A percentile compares a stretch with the other conserved stretches of the same genome.
phyloP scores from a whole-genome alignment of 2,329 filamentous ascomycete species.

The Pseudocercospora vitis region DNA sequence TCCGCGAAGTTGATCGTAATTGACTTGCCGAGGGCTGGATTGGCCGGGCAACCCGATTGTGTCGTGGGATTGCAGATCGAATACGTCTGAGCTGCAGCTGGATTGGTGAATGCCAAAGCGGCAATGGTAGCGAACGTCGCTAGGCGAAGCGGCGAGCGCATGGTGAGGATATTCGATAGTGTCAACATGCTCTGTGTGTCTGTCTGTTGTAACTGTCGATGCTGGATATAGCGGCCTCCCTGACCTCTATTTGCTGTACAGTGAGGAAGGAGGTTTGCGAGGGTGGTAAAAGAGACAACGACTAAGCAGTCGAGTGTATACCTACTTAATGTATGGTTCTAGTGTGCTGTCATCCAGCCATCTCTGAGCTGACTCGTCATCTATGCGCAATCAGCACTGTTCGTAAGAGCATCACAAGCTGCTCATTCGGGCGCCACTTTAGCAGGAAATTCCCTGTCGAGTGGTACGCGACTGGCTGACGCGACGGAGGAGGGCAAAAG shows the following conservation, averaged over 20 bases:
- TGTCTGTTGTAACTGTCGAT: constrained; percentile 10
- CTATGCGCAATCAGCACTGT: constrained; percentile 6
- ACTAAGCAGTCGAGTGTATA: constrained; percentile 10
- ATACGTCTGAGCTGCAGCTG: constrained; percentile 54
- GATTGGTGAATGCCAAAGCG: constrained; percentile 39
- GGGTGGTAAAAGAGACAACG: constrained; percentile 11
- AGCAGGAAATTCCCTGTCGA: neutral
- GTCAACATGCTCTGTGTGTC: constrained; percentile 30
- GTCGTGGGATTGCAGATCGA: constrained; percentile 57
- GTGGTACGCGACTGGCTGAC: neutral
- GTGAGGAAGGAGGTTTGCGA: constrained; percentile 10
- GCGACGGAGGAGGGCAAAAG: neutral
- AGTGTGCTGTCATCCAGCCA: constrained; percentile 8
- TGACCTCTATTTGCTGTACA: constrained; percentile 8
- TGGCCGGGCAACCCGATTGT: constrained; percentile 64
- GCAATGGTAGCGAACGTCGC: constrained; percentile 43
- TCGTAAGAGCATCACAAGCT: neutral
- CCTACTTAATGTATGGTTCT: constrained; percentile 13
- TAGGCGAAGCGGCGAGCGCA: constrained; percentile 38
- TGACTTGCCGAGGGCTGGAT: constrained; percentile 80
- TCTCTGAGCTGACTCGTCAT: constrained; percentile 7
- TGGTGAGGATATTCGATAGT: constrained; percentile 31
- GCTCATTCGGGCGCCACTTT: neutral
- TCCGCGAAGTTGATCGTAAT: constrained; percentile 80
- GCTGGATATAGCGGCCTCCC: neutral